Conservation (phyloP, 257 asterid species). For the Solanum paucissectum region DNA sequence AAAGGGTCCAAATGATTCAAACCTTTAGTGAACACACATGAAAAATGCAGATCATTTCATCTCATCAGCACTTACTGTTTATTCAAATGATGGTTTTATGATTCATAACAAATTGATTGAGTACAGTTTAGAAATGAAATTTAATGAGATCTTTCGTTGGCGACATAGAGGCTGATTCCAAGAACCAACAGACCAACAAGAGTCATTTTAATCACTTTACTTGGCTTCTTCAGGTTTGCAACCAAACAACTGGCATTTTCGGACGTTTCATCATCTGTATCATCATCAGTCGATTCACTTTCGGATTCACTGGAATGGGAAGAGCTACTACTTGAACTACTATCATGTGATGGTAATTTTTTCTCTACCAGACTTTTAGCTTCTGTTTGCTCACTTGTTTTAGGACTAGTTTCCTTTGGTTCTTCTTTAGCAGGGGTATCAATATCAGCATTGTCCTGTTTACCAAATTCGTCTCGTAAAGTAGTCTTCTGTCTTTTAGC, state of each 20-base stretch:
- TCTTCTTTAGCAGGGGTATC: constrained; percentile 4
- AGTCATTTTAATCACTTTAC: constrained; percentile 18
- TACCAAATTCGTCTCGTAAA: constrained; percentile 1
- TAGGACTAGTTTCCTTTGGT: not conserved
- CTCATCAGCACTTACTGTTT: not conserved
- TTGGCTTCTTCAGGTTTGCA: constrained; percentile 29
- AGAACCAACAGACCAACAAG: constrained; percentile 24
- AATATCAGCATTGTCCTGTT: not conserved
- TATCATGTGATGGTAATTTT: constrained; percentile 3
- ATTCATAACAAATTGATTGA: not conserved
- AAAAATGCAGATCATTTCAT: not conserved
- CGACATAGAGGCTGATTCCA: constrained; percentile 26
- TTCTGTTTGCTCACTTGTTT: not conserved
- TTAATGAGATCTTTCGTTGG: not conserved
- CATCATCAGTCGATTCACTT: not conserved
- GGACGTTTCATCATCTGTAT: not conserved
- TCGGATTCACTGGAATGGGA: not conserved
- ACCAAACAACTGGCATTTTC: constrained; percentile 9
- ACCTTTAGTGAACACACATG: not conserved
- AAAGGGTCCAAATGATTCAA: not conserved
- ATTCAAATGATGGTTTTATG: not conserved
- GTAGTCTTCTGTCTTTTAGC: constrained; percentile 4
- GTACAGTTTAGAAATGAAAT: not conserved
- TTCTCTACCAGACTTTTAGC: not conserved
- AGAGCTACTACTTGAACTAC: not conserved